A percentile compares a stretch with the other conserved stretches of the same genome.
Evolutionary conservation across 768 basidiomycete species (phyloP).

Genomic region (Calocybe indica): DNA sequence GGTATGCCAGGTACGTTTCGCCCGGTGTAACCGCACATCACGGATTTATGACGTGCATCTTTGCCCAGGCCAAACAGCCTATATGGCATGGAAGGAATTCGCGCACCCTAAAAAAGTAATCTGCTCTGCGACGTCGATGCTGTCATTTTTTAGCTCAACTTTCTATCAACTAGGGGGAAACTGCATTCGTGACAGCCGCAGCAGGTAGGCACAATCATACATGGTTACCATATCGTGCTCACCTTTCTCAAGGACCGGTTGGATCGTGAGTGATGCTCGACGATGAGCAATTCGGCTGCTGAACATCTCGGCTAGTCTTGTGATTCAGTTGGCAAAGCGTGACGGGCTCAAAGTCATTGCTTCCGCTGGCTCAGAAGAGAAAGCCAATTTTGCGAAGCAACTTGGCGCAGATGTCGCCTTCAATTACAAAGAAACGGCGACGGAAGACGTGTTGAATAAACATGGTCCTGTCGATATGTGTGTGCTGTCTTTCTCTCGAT

Average conservation of each 20-base stretch:
- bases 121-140: neutral
- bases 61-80: conserved; percentile 24
- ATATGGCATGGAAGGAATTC: conserved; percentile 32
- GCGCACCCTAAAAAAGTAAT: conserved; percentile 28
- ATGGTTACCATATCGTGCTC: neutral
- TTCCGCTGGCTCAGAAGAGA: conserved; percentile 66
- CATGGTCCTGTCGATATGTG: conserved; percentile 45
- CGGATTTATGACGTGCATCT: too few species aligned
- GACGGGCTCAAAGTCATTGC: conserved; percentile 62
- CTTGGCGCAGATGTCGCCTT: conserved; percentile 64
- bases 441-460: conserved; percentile 41
- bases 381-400: conserved; percentile 53
- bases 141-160: neutral
- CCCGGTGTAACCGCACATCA: neutral
- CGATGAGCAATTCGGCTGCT: neutral
- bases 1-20: conserved; percentile 46
- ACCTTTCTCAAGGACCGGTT: conserved; percentile 30
- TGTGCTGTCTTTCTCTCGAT: conserved; percentile 6
- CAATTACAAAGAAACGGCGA: conserved; percentile 63
- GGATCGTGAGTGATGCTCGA: conserved; percentile 41
- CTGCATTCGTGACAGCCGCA: conserved; percentile 32
- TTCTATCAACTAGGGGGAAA: conserved; percentile 24
- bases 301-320: conserved; percentile 23
- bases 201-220: conserved; percentile 17
- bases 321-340: conserved; percentile 44